These are phyloP conservation scores for Acorus calamus DNA, from an alignment of 106 monocot species.

Conservation along the genomic window DNA sequence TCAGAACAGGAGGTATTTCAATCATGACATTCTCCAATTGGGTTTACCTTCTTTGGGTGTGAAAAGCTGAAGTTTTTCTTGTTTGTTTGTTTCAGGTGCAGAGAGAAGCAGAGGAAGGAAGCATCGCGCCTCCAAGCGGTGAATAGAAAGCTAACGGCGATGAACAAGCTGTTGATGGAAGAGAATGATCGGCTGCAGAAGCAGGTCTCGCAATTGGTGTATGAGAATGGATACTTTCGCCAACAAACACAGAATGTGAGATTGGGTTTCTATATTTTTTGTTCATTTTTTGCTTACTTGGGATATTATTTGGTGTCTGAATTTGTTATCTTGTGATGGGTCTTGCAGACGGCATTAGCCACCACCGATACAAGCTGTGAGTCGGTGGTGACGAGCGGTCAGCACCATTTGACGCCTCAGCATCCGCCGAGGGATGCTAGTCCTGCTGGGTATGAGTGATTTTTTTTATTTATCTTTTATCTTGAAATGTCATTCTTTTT, in stretches of 20 bases:
- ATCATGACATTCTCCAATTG: too few relatives aligned
- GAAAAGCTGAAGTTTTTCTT: not conserved
- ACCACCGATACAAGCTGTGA: slow-evolving; percentile 62
- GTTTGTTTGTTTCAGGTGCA: slow-evolving; percentile 24
- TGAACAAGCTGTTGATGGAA: slow-evolving; percentile 84
- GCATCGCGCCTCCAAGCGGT: slow-evolving; percentile 46
- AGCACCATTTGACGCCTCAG: slow-evolving; percentile 28
- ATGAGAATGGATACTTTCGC: slow-evolving; percentile 47
- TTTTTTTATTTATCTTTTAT: not conserved
- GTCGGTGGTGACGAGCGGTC: slow-evolving; percentile 47
- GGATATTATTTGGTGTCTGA: not conserved
- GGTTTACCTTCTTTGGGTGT: too few relatives aligned
- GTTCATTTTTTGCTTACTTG: not conserved
- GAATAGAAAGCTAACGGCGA: slow-evolving; percentile 60
- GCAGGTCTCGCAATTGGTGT: slow-evolving; percentile 64
- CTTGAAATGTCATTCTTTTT: not conserved
- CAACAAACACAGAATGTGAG: slow-evolving; percentile 45
- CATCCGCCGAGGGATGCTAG: slow-evolving; percentile 48
- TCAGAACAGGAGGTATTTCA: slow-evolving; percentile 51
- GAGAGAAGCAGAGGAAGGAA: slow-evolving; percentile 76
- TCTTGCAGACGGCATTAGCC: slow-evolving; percentile 19
- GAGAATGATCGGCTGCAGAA: slow-evolving; percentile 76
- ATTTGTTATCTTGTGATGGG: not conserved
- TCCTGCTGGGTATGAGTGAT: slow-evolving; percentile 43
- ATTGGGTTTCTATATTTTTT: not conserved